Percentiles rank a stretch among this genome's conserved stretches.
These are phyloP conservation scores for Fraxinus americana DNA, from an alignment of 257 asterid species.

Conservation along the genomic window DNA sequence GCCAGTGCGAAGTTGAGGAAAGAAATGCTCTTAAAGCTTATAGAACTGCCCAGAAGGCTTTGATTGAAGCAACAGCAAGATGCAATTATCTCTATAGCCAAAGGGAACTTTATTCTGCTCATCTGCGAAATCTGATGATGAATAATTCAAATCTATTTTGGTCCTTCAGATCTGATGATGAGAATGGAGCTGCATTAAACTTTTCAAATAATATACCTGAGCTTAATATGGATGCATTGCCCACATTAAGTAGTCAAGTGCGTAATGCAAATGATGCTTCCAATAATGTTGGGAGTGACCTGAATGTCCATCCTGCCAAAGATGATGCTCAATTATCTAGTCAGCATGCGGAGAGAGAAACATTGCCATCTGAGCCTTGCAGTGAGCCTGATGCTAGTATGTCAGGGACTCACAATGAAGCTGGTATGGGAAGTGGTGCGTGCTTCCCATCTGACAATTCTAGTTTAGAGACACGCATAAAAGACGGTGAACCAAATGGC, in stretches of 20 bases:
- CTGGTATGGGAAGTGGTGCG: slow-evolving; percentile 26
- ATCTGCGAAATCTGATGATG: slow-evolving; percentile 50
- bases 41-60: slow-evolving; percentile 51
- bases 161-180: slow-evolving; percentile 24
- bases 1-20: slow-evolving; percentile 50
- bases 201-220: slow-evolving; percentile 24
- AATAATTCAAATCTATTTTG: slow-evolving; percentile 43
- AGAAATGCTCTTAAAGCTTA: slow-evolving; percentile 45
- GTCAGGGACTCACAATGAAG: slow-evolving; percentile 31
- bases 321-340: slow-evolving; percentile 25
- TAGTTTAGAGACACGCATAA: background rate
- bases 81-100: slow-evolving; percentile 46
- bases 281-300: slow-evolving; percentile 24
- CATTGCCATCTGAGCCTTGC: slow-evolving; percentile 29
- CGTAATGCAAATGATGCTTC: slow-evolving; percentile 28
- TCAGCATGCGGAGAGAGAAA: slow-evolving; percentile 20
- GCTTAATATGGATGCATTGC: slow-evolving; percentile 27
- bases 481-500: background rate
- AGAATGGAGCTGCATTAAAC: slow-evolving; percentile 30
- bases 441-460: slow-evolving; percentile 30
- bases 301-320: slow-evolving; percentile 24
- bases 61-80: slow-evolving; percentile 50
- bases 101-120: slow-evolving; percentile 51
- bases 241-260: slow-evolving; percentile 31
- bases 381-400: slow-evolving; percentile 38